These are phyloP conservation scores for Corylus americana DNA, from an alignment of 306 rosid genomes.

Conservation along the genomic window DNA sequence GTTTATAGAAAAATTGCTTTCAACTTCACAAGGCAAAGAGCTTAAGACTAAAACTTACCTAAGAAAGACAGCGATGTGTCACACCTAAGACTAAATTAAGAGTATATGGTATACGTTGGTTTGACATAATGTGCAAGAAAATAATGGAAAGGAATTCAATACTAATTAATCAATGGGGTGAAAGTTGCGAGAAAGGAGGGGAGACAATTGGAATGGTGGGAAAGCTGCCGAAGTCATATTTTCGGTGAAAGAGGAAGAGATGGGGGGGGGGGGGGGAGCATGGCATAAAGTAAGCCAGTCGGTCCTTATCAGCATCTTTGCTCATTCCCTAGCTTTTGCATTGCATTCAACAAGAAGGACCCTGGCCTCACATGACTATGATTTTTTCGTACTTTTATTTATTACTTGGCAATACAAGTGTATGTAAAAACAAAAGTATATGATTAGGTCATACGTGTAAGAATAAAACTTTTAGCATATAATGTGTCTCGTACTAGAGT, in stretches of 20 bases:
- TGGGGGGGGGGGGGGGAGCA: conserved; percentile 7
- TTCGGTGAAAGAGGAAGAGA: conserved; percentile 38
- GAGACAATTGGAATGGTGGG: conserved; percentile 35
- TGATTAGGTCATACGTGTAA: too few relatives aligned
- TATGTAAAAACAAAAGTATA: too few relatives aligned
- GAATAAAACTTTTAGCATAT: too few relatives aligned
- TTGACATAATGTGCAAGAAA: neutral
- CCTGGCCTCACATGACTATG: conserved; percentile 4
- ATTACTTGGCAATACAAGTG: neutral
- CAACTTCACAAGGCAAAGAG: neutral
- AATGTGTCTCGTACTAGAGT: too few relatives aligned
- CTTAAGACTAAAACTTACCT: neutral
- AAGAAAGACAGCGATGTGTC: neutral
- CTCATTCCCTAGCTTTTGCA: neutral
- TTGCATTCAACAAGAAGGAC: conserved; percentile 7
- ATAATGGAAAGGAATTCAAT: neutral
- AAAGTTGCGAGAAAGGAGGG: conserved; percentile 23
- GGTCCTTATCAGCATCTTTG: conserved; percentile 28
- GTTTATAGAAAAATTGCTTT: neutral
- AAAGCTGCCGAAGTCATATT: conserved; percentile 25
- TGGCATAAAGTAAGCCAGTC: conserved; percentile 35
- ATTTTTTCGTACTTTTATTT: neutral
- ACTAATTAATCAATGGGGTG: neutral
- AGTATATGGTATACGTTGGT: neutral
- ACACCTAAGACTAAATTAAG: neutral